These are phyloP conservation scores for Physcomitrium patens DNA, from an alignment of 225 moss, liverwort and hornwort genomes.

Conservation along the genomic window DNA sequence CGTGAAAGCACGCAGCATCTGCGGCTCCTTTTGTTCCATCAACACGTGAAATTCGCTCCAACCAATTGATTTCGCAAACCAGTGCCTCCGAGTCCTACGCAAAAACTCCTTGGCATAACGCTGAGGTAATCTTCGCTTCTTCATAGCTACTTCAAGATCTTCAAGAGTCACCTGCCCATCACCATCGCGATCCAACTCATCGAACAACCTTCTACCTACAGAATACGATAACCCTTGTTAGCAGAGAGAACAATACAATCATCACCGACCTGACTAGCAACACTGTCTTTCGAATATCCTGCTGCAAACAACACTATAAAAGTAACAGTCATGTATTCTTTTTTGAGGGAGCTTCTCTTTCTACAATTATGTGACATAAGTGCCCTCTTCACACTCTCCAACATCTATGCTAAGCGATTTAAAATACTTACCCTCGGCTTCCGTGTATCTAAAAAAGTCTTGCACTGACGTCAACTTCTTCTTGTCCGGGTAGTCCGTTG, in stretches of 20 bases:
- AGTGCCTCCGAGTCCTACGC: constrained; percentile 59
- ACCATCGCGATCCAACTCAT: constrained; percentile 64
- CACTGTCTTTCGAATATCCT: background rate
- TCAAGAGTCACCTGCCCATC: constrained; percentile 71
- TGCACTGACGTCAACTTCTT: constrained; percentile 70
- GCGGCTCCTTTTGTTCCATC: constrained; percentile 77
- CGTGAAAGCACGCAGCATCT: constrained; percentile 72
- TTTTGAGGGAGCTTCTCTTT: background rate
- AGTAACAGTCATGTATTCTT: background rate
- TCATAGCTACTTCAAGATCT: constrained; percentile 69
- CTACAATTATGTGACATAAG: background rate
- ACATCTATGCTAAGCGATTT: too few relatives aligned
- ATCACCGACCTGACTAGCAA: background rate
- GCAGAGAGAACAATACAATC: too few relatives aligned
- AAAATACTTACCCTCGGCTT: constrained; percentile 56
- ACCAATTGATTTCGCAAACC: constrained; percentile 71
- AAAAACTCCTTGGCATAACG: constrained; percentile 68
- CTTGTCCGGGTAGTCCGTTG: constrained; percentile 58
- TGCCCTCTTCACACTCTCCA: background rate
- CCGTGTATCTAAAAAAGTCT: constrained; percentile 68
- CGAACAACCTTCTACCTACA: constrained; percentile 65
- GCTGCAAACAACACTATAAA: background rate
- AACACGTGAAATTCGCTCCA: constrained; percentile 65
- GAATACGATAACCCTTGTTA: background rate
- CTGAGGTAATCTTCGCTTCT: constrained; percentile 56